These are phyloP conservation scores for Crithidia sp. DNA, from an alignment of 208 protist genomes.

Conservation along the genomic window DNA sequence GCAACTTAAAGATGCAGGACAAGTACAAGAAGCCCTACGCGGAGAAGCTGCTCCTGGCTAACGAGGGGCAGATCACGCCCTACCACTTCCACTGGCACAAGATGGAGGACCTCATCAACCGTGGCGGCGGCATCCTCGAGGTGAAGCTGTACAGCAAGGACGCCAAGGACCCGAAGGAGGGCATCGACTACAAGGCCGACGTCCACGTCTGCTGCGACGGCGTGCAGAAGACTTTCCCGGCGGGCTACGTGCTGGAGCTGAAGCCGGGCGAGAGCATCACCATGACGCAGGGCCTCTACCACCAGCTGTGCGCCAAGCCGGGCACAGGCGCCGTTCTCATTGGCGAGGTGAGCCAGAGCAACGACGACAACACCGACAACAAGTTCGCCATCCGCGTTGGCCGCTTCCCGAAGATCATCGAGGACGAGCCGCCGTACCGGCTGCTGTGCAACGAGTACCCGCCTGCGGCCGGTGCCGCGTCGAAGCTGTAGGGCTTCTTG, in stretches of 20 bases:
- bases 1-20: constrained; percentile 13
- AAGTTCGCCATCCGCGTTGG: constrained; percentile 16
- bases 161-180: constrained; percentile 15
- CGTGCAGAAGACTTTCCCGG: constrained; percentile 15
- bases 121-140: constrained; percentile 20
- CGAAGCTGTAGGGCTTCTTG: neutral
- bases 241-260: constrained; percentile 18
- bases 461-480: neutral
- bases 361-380: constrained; percentile 32
- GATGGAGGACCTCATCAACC: constrained; percentile 30
- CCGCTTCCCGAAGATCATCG: constrained; percentile 28
- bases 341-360: constrained; percentile 22
- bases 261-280: constrained; percentile 27
- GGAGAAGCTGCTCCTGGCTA: constrained; percentile 16
- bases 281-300: constrained; percentile 23
- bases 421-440: constrained; percentile 19
- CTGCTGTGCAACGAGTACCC: constrained; percentile 30
- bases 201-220: constrained; percentile 24
- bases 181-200: constrained; percentile 16
- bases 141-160: constrained; percentile 11
- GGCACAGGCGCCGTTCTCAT: constrained; percentile 14
- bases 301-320: constrained; percentile 22
- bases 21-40: constrained; percentile 9
- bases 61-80: constrained; percentile 17
- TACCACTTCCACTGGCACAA: constrained; percentile 26